These are phyloP conservation scores for Ostreobium quekettii DNA, from an alignment of 139 green algal genomes.

Conservation along the genomic window DNA sequence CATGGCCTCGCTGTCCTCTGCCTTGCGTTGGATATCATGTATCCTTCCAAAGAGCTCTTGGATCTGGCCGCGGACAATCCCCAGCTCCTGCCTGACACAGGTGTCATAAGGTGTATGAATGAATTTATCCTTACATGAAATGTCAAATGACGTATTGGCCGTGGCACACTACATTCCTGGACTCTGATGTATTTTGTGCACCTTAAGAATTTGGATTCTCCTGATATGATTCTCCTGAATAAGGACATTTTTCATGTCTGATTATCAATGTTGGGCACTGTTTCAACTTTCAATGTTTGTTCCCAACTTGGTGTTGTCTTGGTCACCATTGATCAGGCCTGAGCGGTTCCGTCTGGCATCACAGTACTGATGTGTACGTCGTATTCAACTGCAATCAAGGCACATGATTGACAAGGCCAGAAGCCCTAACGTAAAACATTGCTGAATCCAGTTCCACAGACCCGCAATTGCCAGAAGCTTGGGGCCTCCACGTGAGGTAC, in stretches of 20 bases:
- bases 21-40: constrained; percentile 80
- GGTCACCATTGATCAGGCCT: too few species aligned
- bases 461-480: too few species aligned
- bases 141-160: too few species aligned
- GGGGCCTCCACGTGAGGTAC: too few species aligned
- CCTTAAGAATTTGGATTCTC: background rate
- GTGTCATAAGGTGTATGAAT: background rate
- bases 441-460: too few species aligned
- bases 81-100: constrained; percentile 58
- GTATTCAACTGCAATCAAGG: too few species aligned
- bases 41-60: constrained; percentile 72
- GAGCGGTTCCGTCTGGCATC: too few species aligned
- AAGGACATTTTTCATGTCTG: background rate
- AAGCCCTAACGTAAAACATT: too few species aligned
- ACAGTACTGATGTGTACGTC: too few species aligned
- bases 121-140: too few species aligned
- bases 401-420: too few species aligned
- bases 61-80: constrained; percentile 52
- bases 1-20: constrained; percentile 84
- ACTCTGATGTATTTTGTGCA: background rate
- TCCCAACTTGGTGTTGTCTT: too few species aligned
- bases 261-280: background rate
- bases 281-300: background rate
- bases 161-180: background rate
- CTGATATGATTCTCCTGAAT: background rate